Percentiles rank a stretch among this genome's conserved stretches.
These are phyloP conservation scores for Knoxia roxburghii DNA, from an alignment of 257 asterid species.

Conservation along the genomic window DNA sequence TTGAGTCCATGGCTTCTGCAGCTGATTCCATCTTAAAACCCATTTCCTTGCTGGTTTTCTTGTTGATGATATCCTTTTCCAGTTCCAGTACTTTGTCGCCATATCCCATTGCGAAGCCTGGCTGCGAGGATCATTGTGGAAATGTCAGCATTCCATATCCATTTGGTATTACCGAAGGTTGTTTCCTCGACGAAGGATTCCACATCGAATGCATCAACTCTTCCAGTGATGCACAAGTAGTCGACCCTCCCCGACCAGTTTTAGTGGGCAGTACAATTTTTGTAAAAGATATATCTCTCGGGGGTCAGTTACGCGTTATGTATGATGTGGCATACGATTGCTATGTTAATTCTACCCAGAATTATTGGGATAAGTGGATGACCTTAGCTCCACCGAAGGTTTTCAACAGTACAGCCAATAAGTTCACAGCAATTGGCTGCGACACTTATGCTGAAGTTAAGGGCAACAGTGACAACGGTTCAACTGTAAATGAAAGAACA, in stretches of 20 bases:
- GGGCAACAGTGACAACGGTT: background rate
- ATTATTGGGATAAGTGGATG: no score
- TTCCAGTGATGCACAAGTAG: background rate
- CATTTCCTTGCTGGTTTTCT: background rate
- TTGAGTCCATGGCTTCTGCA: background rate
- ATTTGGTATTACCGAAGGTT: conserved; percentile 18
- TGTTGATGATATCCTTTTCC: background rate
- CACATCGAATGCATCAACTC: conserved; percentile 12
- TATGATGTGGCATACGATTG: conserved; percentile 15
- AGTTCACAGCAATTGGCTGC: conserved; percentile 32
- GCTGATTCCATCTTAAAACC: background rate
- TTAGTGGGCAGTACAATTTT: background rate
- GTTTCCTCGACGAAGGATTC: background rate
- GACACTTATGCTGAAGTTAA: conserved; percentile 15
- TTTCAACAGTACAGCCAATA: conserved; percentile 20
- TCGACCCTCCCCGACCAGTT: conserved; percentile 10
- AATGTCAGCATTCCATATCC: conserved; percentile 34
- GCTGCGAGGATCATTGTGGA: conserved; percentile 25
- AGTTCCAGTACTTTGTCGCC: background rate
- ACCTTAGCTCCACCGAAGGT: background rate
- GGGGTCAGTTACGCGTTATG: conserved; percentile 18
- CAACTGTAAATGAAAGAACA: background rate
- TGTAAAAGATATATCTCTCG: conserved; percentile 15
- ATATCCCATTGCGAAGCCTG: conserved; percentile 15
- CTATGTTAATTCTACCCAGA: no score